phyloP scores from a whole-genome alignment of 441 rosid species.

The Corymbia calophylla region DNA sequence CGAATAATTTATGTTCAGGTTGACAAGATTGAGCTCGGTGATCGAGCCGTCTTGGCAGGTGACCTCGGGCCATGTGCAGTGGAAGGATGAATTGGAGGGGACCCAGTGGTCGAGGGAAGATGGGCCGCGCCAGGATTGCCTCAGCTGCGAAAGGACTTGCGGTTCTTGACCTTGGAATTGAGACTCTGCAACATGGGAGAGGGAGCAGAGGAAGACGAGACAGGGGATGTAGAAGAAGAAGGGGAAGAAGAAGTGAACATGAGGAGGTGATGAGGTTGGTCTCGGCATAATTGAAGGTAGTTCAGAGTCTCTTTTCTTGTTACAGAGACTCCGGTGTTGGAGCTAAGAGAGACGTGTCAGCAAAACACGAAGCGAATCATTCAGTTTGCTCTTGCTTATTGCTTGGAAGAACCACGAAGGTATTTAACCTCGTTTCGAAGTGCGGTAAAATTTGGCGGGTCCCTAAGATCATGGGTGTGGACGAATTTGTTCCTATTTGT shows the following conservation, averaged over 20 bases:
- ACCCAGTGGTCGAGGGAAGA: slow-evolving; percentile 28
- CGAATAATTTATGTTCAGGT: slow-evolving; percentile 14
- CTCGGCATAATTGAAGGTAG: background rate
- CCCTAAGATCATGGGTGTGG: too few species aligned
- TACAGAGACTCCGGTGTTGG: background rate
- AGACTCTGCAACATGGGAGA: slow-evolving; percentile 8
- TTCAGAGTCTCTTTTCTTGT: background rate
- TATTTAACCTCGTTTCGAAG: too few species aligned
- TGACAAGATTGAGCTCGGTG: slow-evolving; percentile 2
- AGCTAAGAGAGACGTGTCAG: too few species aligned
- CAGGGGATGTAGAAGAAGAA: background rate
- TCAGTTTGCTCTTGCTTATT: too few species aligned
- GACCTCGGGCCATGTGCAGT: slow-evolving; percentile 54
- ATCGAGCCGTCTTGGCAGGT: slow-evolving; percentile 29
- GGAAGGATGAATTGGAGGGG: slow-evolving; percentile 16
- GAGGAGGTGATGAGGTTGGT: background rate
- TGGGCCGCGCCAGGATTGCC: slow-evolving; percentile 35
- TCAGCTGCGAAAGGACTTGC: slow-evolving; percentile 22
- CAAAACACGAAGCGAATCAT: too few species aligned
- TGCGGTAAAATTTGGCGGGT: too few species aligned
- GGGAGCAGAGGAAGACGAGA: slow-evolving; percentile 4
- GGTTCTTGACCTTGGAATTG: slow-evolving; percentile 29
- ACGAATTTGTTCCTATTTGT: too few species aligned
- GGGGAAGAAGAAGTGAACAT: background rate
- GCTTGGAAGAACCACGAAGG: too few species aligned